Evolutionary conservation across 441 rosid genomes (phyloP), one percentile per base, ranked within the genome.

Genomic region (Gossypium schwendimanii): DNA sequence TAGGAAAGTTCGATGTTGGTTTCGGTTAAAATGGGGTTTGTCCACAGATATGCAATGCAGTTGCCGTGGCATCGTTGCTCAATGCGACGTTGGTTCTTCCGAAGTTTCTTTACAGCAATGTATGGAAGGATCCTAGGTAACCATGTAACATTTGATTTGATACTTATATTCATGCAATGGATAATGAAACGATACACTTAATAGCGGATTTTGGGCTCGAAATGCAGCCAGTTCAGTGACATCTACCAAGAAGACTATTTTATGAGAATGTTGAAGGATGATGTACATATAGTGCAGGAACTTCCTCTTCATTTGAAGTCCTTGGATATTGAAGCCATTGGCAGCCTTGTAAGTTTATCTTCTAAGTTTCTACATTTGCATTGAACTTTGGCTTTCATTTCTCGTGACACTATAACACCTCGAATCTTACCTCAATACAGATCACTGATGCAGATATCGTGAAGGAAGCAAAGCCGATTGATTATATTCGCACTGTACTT

Each of bases 41-140:
- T 31, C 49, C 81, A 81, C 87, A 94, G 99, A 87, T 92, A 0
- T 94, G 97, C 81, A 94, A 92, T 31, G 93, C 90, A 20, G 96
- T 92, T 69, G 80, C 96, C 2, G 86, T 91, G 83, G 97, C 97
- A 26, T 81, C 90, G 63, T 78, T 91, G 63, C 93, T 92, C 17
- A 88, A 92, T 11, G 94, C 94, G 31, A 88, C 92, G 62, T 80
- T 94, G 67, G 84, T 88, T 77, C 79, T 91, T 76, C 99, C 97
- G 4, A 84, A 78, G 82, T 94, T 94, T 82, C 91, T 89, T 44
- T 92, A 91, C 88, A 94, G 99, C 89, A 94, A 89, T 71, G 97
- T 94, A 10, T 92, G 97, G 99, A 92, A 89, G 78, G 99, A 94
- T 87, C 96, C 96, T 1, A 94, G 97, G 97, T 92, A 23, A 57